Percentiles rank a stretch among this genome's conserved stretches.
These are phyloP conservation scores for Naganishia friedmannii DNA, from an alignment of 768 basidiomycete genomes.

Conservation along the genomic window DNA sequence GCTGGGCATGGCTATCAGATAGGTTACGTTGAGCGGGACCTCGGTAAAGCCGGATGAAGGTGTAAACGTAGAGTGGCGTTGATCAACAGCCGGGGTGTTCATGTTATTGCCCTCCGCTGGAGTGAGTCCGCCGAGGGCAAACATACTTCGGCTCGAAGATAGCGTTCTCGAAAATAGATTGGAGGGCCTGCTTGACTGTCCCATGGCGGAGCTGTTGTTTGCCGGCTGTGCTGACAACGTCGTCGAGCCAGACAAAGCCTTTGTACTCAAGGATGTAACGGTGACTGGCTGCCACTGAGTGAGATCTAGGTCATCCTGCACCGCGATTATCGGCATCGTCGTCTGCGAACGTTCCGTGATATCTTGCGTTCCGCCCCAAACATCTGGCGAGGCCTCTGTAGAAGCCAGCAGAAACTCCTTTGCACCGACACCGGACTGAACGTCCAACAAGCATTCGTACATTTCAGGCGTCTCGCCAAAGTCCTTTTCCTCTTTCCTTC, in stretches of 20 bases:
- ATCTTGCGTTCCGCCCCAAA: background rate
- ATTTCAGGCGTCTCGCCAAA: constrained; percentile 28
- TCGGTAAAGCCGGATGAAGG: background rate
- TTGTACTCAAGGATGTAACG: constrained; percentile 17
- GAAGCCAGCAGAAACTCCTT: background rate
- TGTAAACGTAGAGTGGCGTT: background rate
- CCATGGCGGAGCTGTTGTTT: background rate
- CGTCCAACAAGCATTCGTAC: constrained; percentile 22
- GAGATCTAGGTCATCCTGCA: constrained; percentile 16
- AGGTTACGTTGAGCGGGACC: constrained; percentile 25
- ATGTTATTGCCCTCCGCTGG: background rate
- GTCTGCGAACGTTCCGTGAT: background rate
- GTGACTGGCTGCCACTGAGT: constrained; percentile 23
- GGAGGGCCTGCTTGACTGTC: background rate
- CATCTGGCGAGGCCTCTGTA: background rate
- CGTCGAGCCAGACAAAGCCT: no score
- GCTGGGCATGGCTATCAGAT: constrained; percentile 28
- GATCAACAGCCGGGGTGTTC: background rate
- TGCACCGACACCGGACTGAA: background rate
- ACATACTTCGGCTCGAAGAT: constrained; percentile 3
- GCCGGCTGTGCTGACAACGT: background rate
- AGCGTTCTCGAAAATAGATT: constrained; percentile 14
- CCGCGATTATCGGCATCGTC: background rate
- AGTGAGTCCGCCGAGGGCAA: background rate
- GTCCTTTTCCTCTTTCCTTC: constrained; percentile 23